Base-by-base conservation (phyloP, 2,329 filamentous ascomycete genomes). In the Dactylellina parvicollis region DNA sequence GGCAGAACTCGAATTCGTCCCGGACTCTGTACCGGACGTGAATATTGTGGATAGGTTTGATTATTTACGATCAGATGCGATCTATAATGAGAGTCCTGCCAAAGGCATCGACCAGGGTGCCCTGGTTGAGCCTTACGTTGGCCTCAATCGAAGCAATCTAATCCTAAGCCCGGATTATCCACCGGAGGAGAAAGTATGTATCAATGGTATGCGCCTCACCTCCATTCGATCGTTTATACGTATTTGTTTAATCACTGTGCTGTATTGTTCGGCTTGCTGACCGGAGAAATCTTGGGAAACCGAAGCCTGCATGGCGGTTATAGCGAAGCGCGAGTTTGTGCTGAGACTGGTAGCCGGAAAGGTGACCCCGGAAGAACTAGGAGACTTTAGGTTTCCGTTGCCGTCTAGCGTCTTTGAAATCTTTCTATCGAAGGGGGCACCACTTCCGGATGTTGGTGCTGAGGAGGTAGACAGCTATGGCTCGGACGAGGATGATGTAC, bases 1-100 rank as follows among this genome's bases (percentile, higher is more conserved):
- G 62, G 62, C 50, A 14, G 32, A 38, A 18, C 16, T 66, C 16
- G 54, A 40, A 0, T 66, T 66, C 42, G 26, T 57, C 3, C 61
- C 61, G 5, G 40, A 56, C 14, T 57, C 61, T n/a, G 50, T 56
- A 12, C 10, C 18, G 2, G 52, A 64, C 24, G 24, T 50, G n/a
- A 12, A 34, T 42, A 18, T 40, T 3, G 55, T 16, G 4, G 49
- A 36, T 22, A 26, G 9, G 12, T n/a, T 3, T 9, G 26, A 18
- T 3, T 36, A 18, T 38, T 30, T 9, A 18, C 28, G 28, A 16
- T 8, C 2, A 1, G 16, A 20, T 20, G 12, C 8, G 32, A 38
- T 8, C 26, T 18, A 30, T 4, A 30, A 32, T 20, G 12, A 50
- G 18, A 40, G 18, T 9, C 14, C 18, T 18, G 30, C 20, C 18